Conservation (phyloP, 2,329 filamentous ascomycete genomes). For the Epicoccum nigrum region DNA sequence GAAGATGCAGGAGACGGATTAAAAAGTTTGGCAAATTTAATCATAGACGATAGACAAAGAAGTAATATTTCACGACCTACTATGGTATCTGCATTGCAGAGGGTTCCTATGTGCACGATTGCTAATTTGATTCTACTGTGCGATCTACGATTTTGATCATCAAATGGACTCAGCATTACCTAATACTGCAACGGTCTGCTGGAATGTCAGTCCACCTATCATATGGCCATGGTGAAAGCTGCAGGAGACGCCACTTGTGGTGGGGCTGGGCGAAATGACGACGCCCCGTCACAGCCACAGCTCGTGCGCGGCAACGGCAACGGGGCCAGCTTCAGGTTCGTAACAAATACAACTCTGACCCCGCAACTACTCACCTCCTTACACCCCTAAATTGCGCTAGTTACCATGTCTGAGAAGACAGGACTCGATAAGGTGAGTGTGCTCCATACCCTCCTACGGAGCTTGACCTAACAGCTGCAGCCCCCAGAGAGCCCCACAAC, state of each 20-base stretch:
- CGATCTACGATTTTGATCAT: no score
- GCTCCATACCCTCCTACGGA: not conserved
- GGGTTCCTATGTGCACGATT: no score
- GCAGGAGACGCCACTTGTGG: not conserved
- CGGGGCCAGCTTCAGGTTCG: conserved; percentile 10
- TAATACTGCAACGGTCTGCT: no score
- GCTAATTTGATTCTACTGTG: no score
- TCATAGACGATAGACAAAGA: not conserved
- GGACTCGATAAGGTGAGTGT: conserved; percentile 39
- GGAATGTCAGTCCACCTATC: no score
- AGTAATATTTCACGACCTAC: not conserved
- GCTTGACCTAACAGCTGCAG: conserved; percentile 16
- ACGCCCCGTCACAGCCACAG: conserved; percentile 12
- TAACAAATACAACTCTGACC: conserved; percentile 1
- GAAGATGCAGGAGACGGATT: conserved; percentile 39
- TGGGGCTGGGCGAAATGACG: conserved; percentile 18
- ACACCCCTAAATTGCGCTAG: not conserved
- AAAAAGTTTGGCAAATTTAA: not conserved
- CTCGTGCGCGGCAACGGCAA: conserved; percentile 16
- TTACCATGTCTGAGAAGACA: conserved; percentile 15
- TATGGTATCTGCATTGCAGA: no score
- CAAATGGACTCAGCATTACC: no score
- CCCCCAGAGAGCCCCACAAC: conserved; percentile 54
- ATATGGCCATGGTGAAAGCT: no score
- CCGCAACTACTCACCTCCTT: not conserved